Conservation (phyloP, 1,284 basidiomycete species). For the Binderoboletus segoi region DNA sequence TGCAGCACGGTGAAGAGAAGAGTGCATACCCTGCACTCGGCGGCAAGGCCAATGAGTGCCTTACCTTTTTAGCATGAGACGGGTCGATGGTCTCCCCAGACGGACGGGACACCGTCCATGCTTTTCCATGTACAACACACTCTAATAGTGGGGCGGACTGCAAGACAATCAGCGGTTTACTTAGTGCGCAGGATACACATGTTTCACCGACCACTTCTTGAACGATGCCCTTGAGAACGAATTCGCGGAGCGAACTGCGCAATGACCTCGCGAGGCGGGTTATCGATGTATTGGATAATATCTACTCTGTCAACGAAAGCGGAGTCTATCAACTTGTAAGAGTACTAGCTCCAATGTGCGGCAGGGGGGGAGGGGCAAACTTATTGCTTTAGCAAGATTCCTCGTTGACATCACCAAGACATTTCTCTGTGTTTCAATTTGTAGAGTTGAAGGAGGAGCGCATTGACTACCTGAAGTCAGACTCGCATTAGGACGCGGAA, state of each 20-base stretch:
- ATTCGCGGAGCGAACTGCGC: slow-evolving; percentile 80
- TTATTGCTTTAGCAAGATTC: slow-evolving; percentile 93
- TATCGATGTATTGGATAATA: slow-evolving; percentile 92
- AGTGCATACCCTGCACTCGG: slow-evolving; percentile 66
- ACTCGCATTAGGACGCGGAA: background rate
- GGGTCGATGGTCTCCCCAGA: slow-evolving; percentile 10
- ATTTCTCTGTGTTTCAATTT: slow-evolving; percentile 93
- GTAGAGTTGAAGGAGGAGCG: slow-evolving; percentile 95
- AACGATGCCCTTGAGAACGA: slow-evolving; percentile 77
- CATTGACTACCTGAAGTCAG: slow-evolving; percentile 87
- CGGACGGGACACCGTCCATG: slow-evolving; percentile 6
- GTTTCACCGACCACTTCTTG: slow-evolving; percentile 49
- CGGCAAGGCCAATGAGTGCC: slow-evolving; percentile 66
- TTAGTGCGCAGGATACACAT: background rate
- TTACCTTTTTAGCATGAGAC: slow-evolving; percentile 38
- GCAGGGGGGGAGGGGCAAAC: slow-evolving; percentile 46
- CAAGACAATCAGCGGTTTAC: slow-evolving; percentile 12
- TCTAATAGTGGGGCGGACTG: slow-evolving; percentile 66
- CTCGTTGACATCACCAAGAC: slow-evolving; percentile 97
- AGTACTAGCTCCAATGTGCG: background rate
- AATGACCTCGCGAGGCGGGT: slow-evolving; percentile 91
- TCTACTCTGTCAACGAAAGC: slow-evolving; percentile 98
- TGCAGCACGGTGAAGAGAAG: background rate
- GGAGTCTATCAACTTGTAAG: slow-evolving; percentile 58
- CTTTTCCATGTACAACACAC: slow-evolving; percentile 56